Base-by-base conservation (phyloP, 2,329 filamentous ascomycete species). In the Talaromyces albobiverticillius region DNA sequence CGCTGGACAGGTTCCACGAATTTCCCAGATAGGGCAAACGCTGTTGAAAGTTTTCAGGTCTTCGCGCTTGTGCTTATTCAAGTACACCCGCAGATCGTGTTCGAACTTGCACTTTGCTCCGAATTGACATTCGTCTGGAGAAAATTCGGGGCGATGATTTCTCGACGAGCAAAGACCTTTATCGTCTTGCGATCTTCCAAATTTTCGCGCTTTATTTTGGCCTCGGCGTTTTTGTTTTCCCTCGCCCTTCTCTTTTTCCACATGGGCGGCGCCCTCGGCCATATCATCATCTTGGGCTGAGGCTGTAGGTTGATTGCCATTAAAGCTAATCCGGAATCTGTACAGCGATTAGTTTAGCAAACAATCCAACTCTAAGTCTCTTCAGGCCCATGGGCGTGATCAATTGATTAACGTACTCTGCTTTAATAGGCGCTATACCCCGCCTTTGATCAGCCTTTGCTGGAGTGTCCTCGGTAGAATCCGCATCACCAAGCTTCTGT, bases 81-180 rank as follows among this genome's bases (percentile, higher is more conserved):
- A 76, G 67, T 99, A 99, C 67, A 85, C 86, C 59, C 94, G 85
- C 43, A 99, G 75, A 64, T 96, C 84, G 67, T 99, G 94, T 63
- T 86, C 84, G 61, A 87, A 84, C 60, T 85, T 89, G 77, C 94
- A 99, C 58, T 83, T 84, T 29, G 90, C 86, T 23, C 89, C 92
- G 63, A 86, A 95, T 46, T 77, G 81, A 71, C 94, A 97, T 23
- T 84, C 76, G 18, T 68, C 68, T 0, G 91, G 89, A 3, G 90
- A 92, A 69, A 96, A 95, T 67, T 97, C 93, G 34, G 88, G 79
- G 58, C 77, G 81, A 64, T 84, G 81, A 16, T 83, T 82, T 57
- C 89, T 81, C 51, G 86, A 90, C 62, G 85, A 83, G 73, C 93
- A 97, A 8, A 97, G 81, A 38, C 83, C 83, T 53, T 92, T 79